A percentile compares a stretch with the other conserved stretches of the same genome.
Conservation (phyloP, 495 filamentous ascomycete genomes). For the Melanomma pulvis-pyrius region DNA sequence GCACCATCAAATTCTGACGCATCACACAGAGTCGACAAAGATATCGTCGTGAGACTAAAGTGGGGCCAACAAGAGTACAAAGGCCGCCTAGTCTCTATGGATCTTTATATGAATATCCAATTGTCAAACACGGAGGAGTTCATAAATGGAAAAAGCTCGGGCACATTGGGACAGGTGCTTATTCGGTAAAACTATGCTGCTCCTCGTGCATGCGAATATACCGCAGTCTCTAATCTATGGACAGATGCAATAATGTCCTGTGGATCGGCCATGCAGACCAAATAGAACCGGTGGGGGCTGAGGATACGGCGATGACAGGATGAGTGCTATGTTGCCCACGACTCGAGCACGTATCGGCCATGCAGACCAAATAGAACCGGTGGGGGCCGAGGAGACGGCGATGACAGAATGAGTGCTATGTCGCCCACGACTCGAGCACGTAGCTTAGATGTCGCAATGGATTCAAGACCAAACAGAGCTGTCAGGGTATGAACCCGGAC, state of each 20-base stretch:
- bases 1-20: background rate
- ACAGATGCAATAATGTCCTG: slow-evolving; percentile 91
- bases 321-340: slow-evolving; percentile 41
- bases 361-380: slow-evolving; percentile 54
- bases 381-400: slow-evolving; percentile 56
- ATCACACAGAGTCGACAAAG: slow-evolving; percentile 77
- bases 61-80: slow-evolving; percentile 98
- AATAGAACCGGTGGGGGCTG: slow-evolving; percentile 50
- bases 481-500: no score
- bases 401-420: slow-evolving; percentile 72
- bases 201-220: background rate
- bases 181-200: slow-evolving; percentile 69
- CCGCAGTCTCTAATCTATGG: slow-evolving; percentile 14
- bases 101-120: slow-evolving; percentile 99
- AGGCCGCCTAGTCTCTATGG: slow-evolving; percentile 84
- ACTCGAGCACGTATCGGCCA: slow-evolving; percentile 54
- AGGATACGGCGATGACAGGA: slow-evolving; percentile 65
- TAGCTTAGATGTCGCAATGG: background rate
- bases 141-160: slow-evolving; percentile 84
- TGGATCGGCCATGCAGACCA: slow-evolving; percentile 73
- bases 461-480: background rate
- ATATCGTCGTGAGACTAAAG: slow-evolving; percentile 89
- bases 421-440: no score
- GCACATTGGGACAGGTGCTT: slow-evolving; percentile 82
- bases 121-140: slow-evolving; percentile 86